Base-by-base conservation (phyloP, 2,329 filamentous ascomycete genomes). In the Fusarium nisikadoi region DNA sequence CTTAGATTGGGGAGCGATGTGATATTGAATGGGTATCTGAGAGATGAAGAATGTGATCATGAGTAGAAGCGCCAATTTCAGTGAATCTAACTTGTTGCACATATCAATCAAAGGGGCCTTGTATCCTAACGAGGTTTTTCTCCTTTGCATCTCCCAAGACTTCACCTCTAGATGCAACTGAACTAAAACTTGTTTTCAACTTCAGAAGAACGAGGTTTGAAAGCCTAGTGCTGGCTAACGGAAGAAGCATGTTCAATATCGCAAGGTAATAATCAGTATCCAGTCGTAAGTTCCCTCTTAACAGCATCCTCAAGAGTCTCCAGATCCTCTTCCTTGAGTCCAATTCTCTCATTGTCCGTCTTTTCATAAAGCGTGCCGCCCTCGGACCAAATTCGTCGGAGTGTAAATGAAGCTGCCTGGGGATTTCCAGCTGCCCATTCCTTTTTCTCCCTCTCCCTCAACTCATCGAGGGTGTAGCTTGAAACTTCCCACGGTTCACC, bases 341-440 rank as follows among this genome's bases (percentile, higher is more conserved):
- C 88, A 58, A 94, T 84, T 3, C 85, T 74, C 33, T 84, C 86
- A 74, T 94, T 94, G 77, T 93, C 91, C 60, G 90, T 87, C 80
- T 88, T 87, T 3, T 89, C 86, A 77, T 94, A 94, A 49, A 94
- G 79, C 0, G 92, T 94, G 3, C 90, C 90, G 0, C 92, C 92
- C 75, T 92, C 88, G 0, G 88, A 87, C 92, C 92, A 94, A 55
- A 94, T 94, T 23, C 92, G 83, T 49, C 90, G 83, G 71, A 94
- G 81, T 0, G 92, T 93, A 53, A 86, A 84, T 3, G 82, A 71
- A 0, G 88, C 89, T 2, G 90, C 90, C 23, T 77, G 67, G 1
- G 89, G 85, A 50, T 84, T 80, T 0, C 84, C 84, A 38, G 84
- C 82, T 20, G 84, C 84, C 88, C 90, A 93, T 0, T 86, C 85